These are phyloP conservation scores for Trichophaea hybrida DNA, from an alignment of 2,329 filamentous ascomycete species.

Conservation along the genomic window DNA sequence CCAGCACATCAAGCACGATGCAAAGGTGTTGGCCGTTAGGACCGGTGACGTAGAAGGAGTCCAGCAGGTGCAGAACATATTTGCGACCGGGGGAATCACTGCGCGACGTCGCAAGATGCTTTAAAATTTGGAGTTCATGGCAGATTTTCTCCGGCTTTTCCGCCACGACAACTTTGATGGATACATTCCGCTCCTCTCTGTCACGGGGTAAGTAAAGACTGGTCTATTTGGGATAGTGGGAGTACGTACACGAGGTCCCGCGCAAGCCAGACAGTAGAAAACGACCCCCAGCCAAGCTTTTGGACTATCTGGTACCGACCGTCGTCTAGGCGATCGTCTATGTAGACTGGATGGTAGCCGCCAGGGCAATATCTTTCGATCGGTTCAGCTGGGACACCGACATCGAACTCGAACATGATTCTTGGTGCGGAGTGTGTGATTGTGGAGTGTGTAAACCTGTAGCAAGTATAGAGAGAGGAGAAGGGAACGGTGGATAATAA, in stretches of 20 bases:
- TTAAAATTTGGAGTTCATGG: too few species aligned
- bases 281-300: slow-evolving; percentile 10
- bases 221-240: not conserved
- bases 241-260: not conserved
- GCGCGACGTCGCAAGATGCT: too few species aligned
- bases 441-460: too few species aligned
- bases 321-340: not conserved
- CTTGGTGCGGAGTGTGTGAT: not conserved
- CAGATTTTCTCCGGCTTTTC: not conserved
- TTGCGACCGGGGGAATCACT: not conserved
- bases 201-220: not conserved
- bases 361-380: not conserved
- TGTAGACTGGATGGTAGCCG: not conserved
- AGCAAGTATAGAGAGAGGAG: too few species aligned
- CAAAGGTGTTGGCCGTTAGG: not conserved
- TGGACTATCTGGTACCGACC: slow-evolving; percentile 1
- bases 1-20: not conserved
- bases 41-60: not conserved
- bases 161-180: slow-evolving; percentile 25
- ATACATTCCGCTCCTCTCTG: slow-evolving; percentile 21
- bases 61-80: not conserved
- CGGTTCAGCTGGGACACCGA: not conserved
- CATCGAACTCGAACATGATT: not conserved
- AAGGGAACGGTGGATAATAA: too few species aligned
- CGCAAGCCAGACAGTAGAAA: slow-evolving; percentile 10